A percentile compares a stretch with the other conserved stretches of the same genome.
Evolutionary conservation across 176 grass and related monocot species (phyloP).

Genomic region (Microstegium vimineum): DNA sequence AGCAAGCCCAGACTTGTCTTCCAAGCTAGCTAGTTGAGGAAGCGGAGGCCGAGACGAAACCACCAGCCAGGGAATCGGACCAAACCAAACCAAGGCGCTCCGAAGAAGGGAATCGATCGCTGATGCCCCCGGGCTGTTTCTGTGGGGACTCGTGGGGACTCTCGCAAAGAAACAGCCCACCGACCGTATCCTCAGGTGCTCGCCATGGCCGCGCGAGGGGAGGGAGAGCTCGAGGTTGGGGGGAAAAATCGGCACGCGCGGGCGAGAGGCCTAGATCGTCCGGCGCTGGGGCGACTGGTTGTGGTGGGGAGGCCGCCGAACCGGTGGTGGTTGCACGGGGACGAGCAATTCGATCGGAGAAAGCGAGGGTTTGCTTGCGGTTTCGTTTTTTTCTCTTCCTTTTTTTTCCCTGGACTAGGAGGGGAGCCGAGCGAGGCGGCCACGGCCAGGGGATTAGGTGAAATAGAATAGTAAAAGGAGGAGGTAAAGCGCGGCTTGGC

Average conservation of each 20-base stretch:
- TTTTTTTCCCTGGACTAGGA: slow-evolving; percentile 1
- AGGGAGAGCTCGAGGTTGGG: not conserved
- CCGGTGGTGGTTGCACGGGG: slow-evolving; percentile 34
- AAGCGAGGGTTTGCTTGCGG: slow-evolving; percentile 44
- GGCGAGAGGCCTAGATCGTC: slow-evolving; percentile 24
- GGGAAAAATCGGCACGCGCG: slow-evolving; percentile 5
- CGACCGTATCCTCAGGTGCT: slow-evolving; percentile 53
- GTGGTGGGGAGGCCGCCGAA: slow-evolving; percentile 36
- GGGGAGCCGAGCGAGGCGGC: too few relatives aligned
- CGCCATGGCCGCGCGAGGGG: slow-evolving; percentile 29
- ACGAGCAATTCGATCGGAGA: slow-evolving; percentile 51
- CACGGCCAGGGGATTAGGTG: slow-evolving; percentile 49
- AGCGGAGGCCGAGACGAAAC: slow-evolving; percentile 22
- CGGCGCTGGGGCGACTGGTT: slow-evolving; percentile 20
- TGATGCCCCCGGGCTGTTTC: slow-evolving; percentile 56
- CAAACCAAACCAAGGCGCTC: not conserved
- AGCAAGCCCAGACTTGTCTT: slow-evolving; percentile 12
- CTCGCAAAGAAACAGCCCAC: slow-evolving; percentile 63
- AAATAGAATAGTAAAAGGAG: slow-evolving; percentile 21
- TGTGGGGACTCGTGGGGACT: slow-evolving; percentile 45
- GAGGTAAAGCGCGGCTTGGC: not conserved
- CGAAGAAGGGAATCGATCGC: not conserved
- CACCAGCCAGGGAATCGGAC: not conserved
- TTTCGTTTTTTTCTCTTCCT: not conserved
- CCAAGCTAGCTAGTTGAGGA: not conserved